Evolutionary conservation across 345 rosid species (phyloP), one percentile per base, ranked within the genome.

Genomic region (Rhodomyrtus tomentosa): DNA sequence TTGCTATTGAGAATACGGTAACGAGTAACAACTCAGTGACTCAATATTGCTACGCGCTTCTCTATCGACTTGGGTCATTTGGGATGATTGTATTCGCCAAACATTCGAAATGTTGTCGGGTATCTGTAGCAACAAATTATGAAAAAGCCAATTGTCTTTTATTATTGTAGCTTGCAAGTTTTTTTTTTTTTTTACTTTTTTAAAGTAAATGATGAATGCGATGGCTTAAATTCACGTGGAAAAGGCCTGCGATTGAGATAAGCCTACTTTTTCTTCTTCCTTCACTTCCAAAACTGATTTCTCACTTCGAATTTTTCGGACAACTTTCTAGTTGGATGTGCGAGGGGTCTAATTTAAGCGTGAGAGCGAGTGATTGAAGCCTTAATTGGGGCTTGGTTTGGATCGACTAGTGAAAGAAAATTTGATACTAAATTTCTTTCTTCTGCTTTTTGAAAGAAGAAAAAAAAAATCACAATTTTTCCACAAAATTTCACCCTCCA

Each of bases 401-500:
- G 32, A 58, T 58, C 27, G 8, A 59, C 0, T 14, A 4, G 36
- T 9, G 5, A 27, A 14, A 14, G 38, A 27, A 59, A 14, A 27
- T 0, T 29, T 59, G 73, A 29, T 27, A 55, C 27, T 59, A 14
- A 36, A 59, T 59, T 21, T 54, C 24, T 54, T 54, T 54, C 56
- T 0, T 7, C 0, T 21, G 2, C 6, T 20, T 53, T 53, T 3
- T 52, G 18, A 2, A 7, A 21, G 0, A 21, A 7, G 9, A 45
- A 10, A 45, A 45, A 45, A 6, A 7, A 45, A 54, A 7, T 59
- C 73, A 59, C 73, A 27, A 58, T 27, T 13, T 58, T 58, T 38
- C 0, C 38, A 8, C 29, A 16, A 59, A 27, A 27, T 27, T 14
- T 27, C 38, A 27, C 29, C 6, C 73, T 59, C 15, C 73, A 13